Evolutionary conservation across 1,139 yeast species (phyloP).

Genomic region (Candida sp.): DNA sequence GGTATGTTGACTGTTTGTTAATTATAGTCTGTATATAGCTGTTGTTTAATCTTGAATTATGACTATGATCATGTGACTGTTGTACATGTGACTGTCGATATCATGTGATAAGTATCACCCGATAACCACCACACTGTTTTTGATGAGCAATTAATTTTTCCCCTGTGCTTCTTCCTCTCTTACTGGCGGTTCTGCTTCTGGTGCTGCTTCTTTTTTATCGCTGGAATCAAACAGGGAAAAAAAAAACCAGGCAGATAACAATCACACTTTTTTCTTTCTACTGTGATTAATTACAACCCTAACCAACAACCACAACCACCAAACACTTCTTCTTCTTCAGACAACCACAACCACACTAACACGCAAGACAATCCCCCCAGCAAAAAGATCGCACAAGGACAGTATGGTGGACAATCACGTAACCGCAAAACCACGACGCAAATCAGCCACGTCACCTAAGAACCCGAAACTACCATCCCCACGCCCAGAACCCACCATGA

Average conservation of each 20-base stretch:
- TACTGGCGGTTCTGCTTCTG: neutral
- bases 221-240: neutral
- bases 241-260: neutral
- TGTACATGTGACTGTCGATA: neutral
- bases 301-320: neutral
- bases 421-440: conserved; percentile 12
- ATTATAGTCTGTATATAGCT: neutral
- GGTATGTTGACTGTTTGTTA: neutral
- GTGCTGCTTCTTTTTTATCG: neutral
- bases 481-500: conserved; percentile 21
- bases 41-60: neutral
- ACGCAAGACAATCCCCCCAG: neutral
- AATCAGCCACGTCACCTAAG: conserved; percentile 13
- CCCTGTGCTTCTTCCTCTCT: too few relatives aligned
- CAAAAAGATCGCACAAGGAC: neutral
- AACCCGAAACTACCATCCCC: conserved; percentile 10
- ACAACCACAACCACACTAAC: neutral
- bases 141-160: neutral
- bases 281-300: neutral
- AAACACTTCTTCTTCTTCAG: neutral
- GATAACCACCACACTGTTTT: conserved; percentile 4
- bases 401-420: conserved; percentile 4
- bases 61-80: neutral
- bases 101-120: neutral
- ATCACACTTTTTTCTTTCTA: neutral